Conservation (phyloP, 495 filamentous ascomycete species). For the Penicillium malachiteum region DNA sequence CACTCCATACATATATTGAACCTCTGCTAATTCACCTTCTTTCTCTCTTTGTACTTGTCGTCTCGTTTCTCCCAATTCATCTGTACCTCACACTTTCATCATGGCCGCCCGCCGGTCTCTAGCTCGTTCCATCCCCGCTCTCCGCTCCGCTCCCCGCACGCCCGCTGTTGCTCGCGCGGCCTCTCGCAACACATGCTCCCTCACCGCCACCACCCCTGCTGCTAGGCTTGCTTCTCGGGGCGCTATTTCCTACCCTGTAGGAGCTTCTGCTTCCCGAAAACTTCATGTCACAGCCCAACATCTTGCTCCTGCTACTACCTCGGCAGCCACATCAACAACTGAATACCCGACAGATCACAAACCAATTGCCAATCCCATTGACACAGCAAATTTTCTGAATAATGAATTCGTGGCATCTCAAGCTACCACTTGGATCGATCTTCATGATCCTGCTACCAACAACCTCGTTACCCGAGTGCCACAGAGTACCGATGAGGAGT, state of each 20-base stretch:
- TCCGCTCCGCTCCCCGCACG: conserved; percentile 47
- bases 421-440: conserved; percentile 81
- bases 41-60: conserved; percentile 6
- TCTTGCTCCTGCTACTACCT: conserved; percentile 52
- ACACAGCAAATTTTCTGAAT: conserved; percentile 90
- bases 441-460: conserved; percentile 95
- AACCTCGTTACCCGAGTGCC: conserved; percentile 97
- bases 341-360: conserved; percentile 82
- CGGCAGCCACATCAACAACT: conserved; percentile 59
- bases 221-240: conserved; percentile 18
- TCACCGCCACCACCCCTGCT: conserved; percentile 27
- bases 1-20: not conserved
- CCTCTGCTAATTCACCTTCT: conserved; percentile 3
- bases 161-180: conserved; percentile 29
- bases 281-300: conserved; percentile 64
- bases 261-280: conserved; percentile 31
- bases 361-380: conserved; percentile 66
- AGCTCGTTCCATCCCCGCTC: conserved; percentile 43
- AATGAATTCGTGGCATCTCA: conserved; percentile 81
- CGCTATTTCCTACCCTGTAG: conserved; percentile 14
- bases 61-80: not conserved
- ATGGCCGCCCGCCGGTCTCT: conserved; percentile 50
- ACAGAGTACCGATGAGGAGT: conserved; percentile 87
- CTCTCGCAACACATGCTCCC: conserved; percentile 25
- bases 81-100: conserved; percentile 13